Conservation (phyloP, 352 stramenopile species). For the Phytophthora melonis region DNA sequence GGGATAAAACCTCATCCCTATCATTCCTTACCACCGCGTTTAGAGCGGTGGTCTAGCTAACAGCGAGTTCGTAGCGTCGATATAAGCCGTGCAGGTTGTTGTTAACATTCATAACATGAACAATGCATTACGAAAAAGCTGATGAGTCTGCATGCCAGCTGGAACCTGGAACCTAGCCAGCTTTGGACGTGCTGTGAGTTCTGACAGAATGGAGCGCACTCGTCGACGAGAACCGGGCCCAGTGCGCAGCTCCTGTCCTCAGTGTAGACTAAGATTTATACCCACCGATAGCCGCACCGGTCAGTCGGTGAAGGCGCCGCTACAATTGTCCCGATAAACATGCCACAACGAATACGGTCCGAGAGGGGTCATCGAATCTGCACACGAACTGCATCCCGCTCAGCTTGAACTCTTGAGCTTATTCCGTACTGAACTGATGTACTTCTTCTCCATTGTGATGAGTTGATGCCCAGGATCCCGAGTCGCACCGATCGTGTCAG, state of each 20-base stretch:
- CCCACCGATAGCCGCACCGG: slow-evolving; percentile 1
- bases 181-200: slow-evolving; percentile 4
- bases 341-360: slow-evolving; percentile 8
- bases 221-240: slow-evolving; percentile 3
- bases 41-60: slow-evolving; percentile 2
- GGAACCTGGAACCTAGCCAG: background rate
- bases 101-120: slow-evolving; percentile 9
- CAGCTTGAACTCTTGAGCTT: background rate
- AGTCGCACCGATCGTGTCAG: background rate
- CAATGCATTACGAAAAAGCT: background rate
- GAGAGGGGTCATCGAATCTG: slow-evolving; percentile 10
- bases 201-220: background rate
- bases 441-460: background rate
- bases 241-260: background rate
- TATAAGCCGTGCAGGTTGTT: background rate
- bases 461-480: background rate
- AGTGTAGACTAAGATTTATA: too few species aligned
- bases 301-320: slow-evolving; percentile 6
- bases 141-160: background rate
- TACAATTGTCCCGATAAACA: background rate
- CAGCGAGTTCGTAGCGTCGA: background rate
- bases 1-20: slow-evolving; percentile 9
- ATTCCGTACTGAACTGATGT: background rate
- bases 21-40: background rate
- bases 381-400: slow-evolving; percentile 1